Evolutionary conservation across 2,329 filamentous ascomycete genomes (phyloP).

Genomic region (Trichoderma atroviride): DNA sequence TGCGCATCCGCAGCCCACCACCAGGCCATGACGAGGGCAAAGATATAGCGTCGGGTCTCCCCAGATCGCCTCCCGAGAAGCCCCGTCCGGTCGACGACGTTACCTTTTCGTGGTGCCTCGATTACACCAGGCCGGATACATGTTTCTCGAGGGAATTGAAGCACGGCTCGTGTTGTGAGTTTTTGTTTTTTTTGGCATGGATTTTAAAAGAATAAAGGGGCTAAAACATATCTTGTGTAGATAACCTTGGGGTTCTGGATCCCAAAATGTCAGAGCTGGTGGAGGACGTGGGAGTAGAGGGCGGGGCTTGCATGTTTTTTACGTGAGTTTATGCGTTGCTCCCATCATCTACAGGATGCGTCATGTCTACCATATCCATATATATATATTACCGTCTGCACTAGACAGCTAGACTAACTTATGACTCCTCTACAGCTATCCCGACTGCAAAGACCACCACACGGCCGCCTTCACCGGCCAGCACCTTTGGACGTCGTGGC

Average conservation of each 20-base stretch:
- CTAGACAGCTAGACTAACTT: background rate
- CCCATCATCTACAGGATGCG: background rate
- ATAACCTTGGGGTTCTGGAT: slow-evolving; percentile 3
- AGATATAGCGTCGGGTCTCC: too few relatives aligned
- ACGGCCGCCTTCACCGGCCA: slow-evolving; percentile 12
- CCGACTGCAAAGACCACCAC: slow-evolving; percentile 1
- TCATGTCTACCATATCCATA: background rate
- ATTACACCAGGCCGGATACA: background rate
- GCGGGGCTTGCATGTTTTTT: slow-evolving; percentile 18
- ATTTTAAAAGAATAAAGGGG: background rate
- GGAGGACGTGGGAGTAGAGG: background rate
- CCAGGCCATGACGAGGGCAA: too few relatives aligned
- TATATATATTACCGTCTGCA: too few relatives aligned
- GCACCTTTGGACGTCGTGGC: background rate
- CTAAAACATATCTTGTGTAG: background rate
- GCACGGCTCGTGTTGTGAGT: slow-evolving; percentile 20
- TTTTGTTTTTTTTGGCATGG: too few relatives aligned
- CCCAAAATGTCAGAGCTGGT: background rate
- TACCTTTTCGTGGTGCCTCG: slow-evolving; percentile 10
- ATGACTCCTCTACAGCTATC: background rate
- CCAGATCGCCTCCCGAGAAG: background rate
- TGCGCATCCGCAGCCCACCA: background rate
- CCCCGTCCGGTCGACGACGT: background rate
- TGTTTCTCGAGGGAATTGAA: slow-evolving; percentile 1
- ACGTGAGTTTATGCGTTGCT: background rate